Percentiles rank a stretch among this genome's conserved stretches.
phyloP scores from a whole-genome alignment of 305 asterid genomes.

The Fraxinus ornus region DNA sequence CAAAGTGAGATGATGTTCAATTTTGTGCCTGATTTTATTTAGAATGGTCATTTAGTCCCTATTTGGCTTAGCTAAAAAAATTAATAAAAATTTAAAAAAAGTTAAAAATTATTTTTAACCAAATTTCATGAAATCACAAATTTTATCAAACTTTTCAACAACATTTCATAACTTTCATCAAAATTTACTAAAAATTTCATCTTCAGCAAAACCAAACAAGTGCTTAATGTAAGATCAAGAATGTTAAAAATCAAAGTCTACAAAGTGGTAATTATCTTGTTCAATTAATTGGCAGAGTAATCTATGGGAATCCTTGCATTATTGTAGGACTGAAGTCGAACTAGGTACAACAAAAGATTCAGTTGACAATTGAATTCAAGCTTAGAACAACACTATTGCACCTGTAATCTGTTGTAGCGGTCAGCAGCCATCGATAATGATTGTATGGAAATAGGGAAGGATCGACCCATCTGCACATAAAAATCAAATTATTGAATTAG shows the following conservation, averaged over 20 bases:
- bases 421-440: constrained; percentile 88
- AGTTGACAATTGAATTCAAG: not conserved
- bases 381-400: constrained; percentile 33
- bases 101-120: too few species aligned
- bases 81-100: too few species aligned
- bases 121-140: too few species aligned
- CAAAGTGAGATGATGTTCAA: too few species aligned
- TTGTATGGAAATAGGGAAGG: constrained; percentile 68
- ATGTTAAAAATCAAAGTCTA: not conserved
- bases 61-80: too few species aligned
- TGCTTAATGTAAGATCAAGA: not conserved
- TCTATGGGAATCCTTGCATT: not conserved
- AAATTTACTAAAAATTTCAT: too few species aligned
- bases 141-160: too few species aligned
- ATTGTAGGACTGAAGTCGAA: not conserved
- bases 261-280: not conserved
- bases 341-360: not conserved
- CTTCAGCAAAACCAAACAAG: not conserved
- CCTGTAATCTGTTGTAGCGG: constrained; percentile 54
- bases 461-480: constrained; percentile 76
- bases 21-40: too few species aligned
- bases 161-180: too few species aligned
- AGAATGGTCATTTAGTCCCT: too few species aligned
- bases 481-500: constrained; percentile 21
- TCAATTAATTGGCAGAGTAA: not conserved